Percentiles rank a stretch among this genome's conserved stretches.
phyloP scores from a whole-genome alignment of 345 rosid genomes.

The Salix purpurea region DNA sequence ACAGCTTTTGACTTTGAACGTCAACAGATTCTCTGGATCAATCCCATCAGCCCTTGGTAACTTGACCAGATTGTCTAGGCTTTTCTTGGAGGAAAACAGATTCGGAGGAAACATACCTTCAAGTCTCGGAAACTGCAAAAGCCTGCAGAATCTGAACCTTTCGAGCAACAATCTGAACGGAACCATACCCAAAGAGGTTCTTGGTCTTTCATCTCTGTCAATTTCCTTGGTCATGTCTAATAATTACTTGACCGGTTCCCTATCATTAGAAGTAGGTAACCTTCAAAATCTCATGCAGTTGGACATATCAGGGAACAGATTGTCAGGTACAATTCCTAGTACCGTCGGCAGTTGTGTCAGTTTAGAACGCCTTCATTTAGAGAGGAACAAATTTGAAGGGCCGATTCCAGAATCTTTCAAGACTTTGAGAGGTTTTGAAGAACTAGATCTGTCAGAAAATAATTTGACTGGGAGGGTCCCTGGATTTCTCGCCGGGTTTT shows the following conservation, averaged over 20 bases:
- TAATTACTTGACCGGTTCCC: slow-evolving; percentile 27
- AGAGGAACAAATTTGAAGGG: slow-evolving; percentile 15
- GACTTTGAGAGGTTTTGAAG: slow-evolving; percentile 15
- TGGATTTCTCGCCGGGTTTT: neutral
- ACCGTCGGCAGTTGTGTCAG: slow-evolving; percentile 15
- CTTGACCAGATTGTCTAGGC: slow-evolving; percentile 11
- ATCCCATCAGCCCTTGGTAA: slow-evolving; percentile 20
- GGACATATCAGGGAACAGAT: slow-evolving; percentile 19
- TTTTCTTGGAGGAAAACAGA: slow-evolving; percentile 25
- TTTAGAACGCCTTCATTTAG: slow-evolving; percentile 14
- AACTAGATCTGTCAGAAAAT: slow-evolving; percentile 21
- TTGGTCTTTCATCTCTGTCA: slow-evolving; percentile 28
- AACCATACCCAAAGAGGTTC: slow-evolving; percentile 25
- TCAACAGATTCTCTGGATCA: slow-evolving; percentile 14
- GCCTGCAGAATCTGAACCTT: slow-evolving; percentile 16
- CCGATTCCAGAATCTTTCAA: slow-evolving; percentile 15
- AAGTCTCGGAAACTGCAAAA: slow-evolving; percentile 22
- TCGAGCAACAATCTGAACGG: slow-evolving; percentile 35
- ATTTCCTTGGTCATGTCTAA: slow-evolving; percentile 23
- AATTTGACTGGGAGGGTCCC: slow-evolving; percentile 24
- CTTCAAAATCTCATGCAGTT: slow-evolving; percentile 13
- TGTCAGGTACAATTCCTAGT: slow-evolving; percentile 28
- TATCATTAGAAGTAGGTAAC: slow-evolving; percentile 24
- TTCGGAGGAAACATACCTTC: slow-evolving; percentile 31
- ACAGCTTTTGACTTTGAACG: neutral